Base-by-base conservation (phyloP, 2,329 filamentous ascomycete species). In the Alternaria burnsii region DNA sequence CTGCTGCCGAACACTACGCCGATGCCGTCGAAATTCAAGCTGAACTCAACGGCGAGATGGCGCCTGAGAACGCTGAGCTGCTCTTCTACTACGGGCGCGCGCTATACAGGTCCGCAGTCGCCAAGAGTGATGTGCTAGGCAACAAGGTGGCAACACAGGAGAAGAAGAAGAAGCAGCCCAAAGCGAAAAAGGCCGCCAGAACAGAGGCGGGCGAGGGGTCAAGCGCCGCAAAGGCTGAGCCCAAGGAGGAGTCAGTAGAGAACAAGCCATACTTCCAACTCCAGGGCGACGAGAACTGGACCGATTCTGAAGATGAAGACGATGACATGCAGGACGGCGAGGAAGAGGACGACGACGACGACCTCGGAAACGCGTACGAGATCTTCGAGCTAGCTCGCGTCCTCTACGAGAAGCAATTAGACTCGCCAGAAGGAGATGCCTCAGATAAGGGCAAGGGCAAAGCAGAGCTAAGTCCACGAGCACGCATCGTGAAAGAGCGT, bases 1-100 rank as follows among this genome's bases (percentile, higher is more conserved):
- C 90, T 50, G 93, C 95, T 10, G 88, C 93, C 58, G 94, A 98
- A 46, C 83, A 94, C 65, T 98, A 94, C 82, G 94, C 93, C 43
- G 88, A 90, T 73, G 95, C 95, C 32, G 92, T 92, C 57, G 92
- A 96, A 78, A 86, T 97, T 62, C 95, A 99, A 81, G 92, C 92
- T 59, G 88, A 92, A 77, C 84, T 97, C 77, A 95, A 97, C 78
- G 95, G 94, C 78, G 95, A 98, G 80, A 91, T 96, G 85, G 89
- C 89, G 16, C 88, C 92, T 4, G 89, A 93, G 59, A 99, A 99
- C 72, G 94, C 94, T 52, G 94, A 98, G 76, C 87, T 99, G 47
- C 87, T 98, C 20, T 99, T 97, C 79, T 87, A 93, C 66, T 99
- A 99, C 80, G 95, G 95, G 14, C 92, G 94, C 76, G 93, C 93